Base-by-base conservation (phyloP, 1,284 basidiomycete genomes). In the Austroboletus olivaceoglutinosus region DNA sequence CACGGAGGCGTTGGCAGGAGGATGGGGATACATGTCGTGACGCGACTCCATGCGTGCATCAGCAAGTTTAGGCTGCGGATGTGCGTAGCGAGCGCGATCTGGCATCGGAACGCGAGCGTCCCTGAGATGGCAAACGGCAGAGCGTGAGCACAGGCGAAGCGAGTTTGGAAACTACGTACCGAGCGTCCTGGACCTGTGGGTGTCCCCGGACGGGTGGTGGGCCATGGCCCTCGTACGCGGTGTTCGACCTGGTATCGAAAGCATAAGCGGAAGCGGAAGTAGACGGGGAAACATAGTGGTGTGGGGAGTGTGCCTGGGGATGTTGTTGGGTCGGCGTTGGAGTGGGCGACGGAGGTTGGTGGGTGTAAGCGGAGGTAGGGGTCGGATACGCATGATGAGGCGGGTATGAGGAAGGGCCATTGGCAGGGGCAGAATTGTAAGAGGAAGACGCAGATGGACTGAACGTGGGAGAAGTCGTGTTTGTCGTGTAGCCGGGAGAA, bases 1-100 rank as follows among this genome's bases (percentile, higher is more conserved):
- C 2, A 52, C 57, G 18, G 63, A 45, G 7, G 60, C 4, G 16
- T 55, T 37, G 11, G 53, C 40, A 46, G 57, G n/a, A 6, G 51
- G 6, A 29, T 66, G 19, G 5, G 51, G 5, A 31, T 66, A 68
- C 39, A 66, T 50, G n/a, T 62, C 60, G 12, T 62, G 61, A 33
- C 62, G 62, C 27, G 63, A 60, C 45, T 67, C 62, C 45, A 67
- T 44, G 43, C 62, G 61, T 8, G 55, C n/a, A 37, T 64, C 62
- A 5, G 54, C 23, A 10, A 43, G 49, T 47, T 64, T 67, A 18
- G 58, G 42, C 11, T 65, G 64, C 2, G 47, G 1, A 13, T 56
- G 55, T 36, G 61, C 2, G 38, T 68, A 56, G 4, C 65, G 59
- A 34, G 54, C 37, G 13, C 65, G 65, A 52, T 68, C 63, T 44